These are phyloP conservation scores for Fusarium subtropicale DNA, from an alignment of 2,329 filamentous ascomycete species.

Conservation along the genomic window DNA sequence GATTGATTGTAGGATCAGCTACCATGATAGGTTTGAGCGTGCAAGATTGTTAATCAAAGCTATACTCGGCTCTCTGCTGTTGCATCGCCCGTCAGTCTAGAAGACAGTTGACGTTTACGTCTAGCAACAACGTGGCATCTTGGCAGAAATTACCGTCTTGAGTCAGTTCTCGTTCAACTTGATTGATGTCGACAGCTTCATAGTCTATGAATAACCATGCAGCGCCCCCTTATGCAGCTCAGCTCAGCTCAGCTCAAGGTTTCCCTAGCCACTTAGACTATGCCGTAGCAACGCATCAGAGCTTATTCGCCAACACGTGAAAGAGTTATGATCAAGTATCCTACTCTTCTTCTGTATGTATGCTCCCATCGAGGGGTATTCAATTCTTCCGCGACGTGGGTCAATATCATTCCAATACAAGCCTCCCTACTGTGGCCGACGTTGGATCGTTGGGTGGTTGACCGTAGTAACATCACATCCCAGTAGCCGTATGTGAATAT, in stretches of 20 bases:
- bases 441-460: constrained; percentile 13
- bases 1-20: constrained; percentile 29
- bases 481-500: background rate
- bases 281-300: constrained; percentile 6
- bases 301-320: constrained; percentile 25
- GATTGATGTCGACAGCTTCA: constrained; percentile 5
- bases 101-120: background rate
- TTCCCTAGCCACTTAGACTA: constrained; percentile 21
- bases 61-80: background rate
- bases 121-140: background rate
- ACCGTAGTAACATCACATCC: background rate
- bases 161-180: background rate
- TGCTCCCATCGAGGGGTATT: constrained; percentile 6
- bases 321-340: constrained; percentile 13
- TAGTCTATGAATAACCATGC: constrained; percentile 6
- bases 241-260: constrained; percentile 3
- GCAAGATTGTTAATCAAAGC: constrained; percentile 18
- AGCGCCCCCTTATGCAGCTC: constrained; percentile 22
- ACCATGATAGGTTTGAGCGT: constrained; percentile 16
- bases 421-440: constrained; percentile 17
- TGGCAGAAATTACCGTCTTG: background rate
- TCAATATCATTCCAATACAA: constrained; percentile 36
- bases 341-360: background rate
- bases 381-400: constrained; percentile 27
- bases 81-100: background rate